Conservation (phyloP, 371 early-diverging fungal genomes). For the Lichtheimia ornata region DNA sequence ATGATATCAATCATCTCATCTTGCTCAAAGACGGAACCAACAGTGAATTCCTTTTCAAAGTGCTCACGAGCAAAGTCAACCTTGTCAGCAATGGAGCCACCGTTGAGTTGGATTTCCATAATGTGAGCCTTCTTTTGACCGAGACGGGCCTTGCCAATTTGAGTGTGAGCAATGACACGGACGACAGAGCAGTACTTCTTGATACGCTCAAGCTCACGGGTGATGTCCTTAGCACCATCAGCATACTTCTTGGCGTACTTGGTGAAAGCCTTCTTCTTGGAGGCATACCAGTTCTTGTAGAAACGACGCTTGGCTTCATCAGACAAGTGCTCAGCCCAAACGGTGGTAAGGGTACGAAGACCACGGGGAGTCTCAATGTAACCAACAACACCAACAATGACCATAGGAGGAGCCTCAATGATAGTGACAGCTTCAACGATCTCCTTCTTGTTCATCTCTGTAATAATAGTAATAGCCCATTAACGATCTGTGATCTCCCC, state of each 20-base stretch:
- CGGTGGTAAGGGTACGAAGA: slow-evolving; percentile 96
- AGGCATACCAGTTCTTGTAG: slow-evolving; percentile 99
- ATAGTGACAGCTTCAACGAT: slow-evolving; percentile 99
- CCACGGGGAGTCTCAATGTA: slow-evolving; percentile 99
- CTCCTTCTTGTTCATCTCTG: slow-evolving; percentile 99
- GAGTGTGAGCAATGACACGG: slow-evolving; percentile 99
- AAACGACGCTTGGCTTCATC: slow-evolving; percentile 98
- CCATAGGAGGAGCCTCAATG: slow-evolving; percentile 98
- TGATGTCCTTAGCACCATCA: slow-evolving; percentile 87
- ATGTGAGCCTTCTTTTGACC: slow-evolving; percentile 99
- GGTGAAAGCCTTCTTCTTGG: slow-evolving; percentile 99
- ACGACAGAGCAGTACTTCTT: slow-evolving; percentile 99
- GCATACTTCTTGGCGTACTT: slow-evolving; percentile 97
- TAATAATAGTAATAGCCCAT: background rate
- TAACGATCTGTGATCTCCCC: background rate
- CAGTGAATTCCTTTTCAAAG: slow-evolving; percentile 97
- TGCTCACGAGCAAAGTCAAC: slow-evolving; percentile 96
- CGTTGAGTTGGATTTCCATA: slow-evolving; percentile 99
- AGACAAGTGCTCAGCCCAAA: slow-evolving; percentile 98
- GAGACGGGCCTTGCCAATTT: slow-evolving; percentile 92
- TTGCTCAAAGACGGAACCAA: slow-evolving; percentile 92
- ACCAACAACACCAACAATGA: slow-evolving; percentile 99
- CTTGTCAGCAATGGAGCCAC: slow-evolving; percentile 97
- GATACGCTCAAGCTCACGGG: slow-evolving; percentile 94
- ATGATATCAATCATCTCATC: slow-evolving; percentile 99